Evolutionary conservation across 108 stramenopile species (phyloP).

Genomic region (Seminavis robusta): DNA sequence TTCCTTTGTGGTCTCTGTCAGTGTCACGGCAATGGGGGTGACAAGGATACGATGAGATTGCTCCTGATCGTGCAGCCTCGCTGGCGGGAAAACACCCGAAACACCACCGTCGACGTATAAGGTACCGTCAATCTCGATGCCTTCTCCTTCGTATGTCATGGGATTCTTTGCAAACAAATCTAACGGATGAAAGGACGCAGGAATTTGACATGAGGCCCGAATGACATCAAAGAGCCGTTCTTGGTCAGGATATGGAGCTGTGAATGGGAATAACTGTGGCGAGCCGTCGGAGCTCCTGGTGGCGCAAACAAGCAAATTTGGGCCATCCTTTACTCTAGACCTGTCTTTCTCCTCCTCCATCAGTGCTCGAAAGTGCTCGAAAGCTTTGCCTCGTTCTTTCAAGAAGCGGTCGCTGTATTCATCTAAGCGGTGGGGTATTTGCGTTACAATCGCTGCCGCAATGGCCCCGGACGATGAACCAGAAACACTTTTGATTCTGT

Average conservation of each 20-base stretch:
- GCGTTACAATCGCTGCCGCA: conserved; percentile 30
- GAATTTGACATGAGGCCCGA: conserved; percentile 56
- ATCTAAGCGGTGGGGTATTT: conserved; percentile 36
- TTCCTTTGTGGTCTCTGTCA: too few relatives aligned
- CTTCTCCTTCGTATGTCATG: conserved; percentile 41
- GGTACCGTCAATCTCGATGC: conserved; percentile 38
- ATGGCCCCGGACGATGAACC: conserved; percentile 61
- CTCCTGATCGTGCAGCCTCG: too few relatives aligned
- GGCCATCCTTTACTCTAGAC: neutral
- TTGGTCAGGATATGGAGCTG: neutral
- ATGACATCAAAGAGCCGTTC: conserved; percentile 23
- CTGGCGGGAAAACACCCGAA: conserved; percentile 41
- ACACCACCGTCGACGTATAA: conserved; percentile 57
- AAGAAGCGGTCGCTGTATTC: conserved; percentile 56
- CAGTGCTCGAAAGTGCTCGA: conserved; percentile 30
- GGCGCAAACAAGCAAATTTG: conserved; percentile 34
- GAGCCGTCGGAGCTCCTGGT: conserved; percentile 44
- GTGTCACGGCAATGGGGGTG: too few relatives aligned
- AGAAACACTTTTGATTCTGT: conserved; percentile 29
- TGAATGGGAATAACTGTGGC: conserved; percentile 42
- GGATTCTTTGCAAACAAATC: conserved; percentile 29
- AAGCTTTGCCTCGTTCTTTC: conserved; percentile 37
- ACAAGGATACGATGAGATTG: too few relatives aligned
- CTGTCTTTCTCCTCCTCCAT: conserved; percentile 17
- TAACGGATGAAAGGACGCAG: conserved; percentile 45